Conservation (phyloP, 2,329 filamentous ascomycete species). For the Mycocentrospora acerina region DNA sequence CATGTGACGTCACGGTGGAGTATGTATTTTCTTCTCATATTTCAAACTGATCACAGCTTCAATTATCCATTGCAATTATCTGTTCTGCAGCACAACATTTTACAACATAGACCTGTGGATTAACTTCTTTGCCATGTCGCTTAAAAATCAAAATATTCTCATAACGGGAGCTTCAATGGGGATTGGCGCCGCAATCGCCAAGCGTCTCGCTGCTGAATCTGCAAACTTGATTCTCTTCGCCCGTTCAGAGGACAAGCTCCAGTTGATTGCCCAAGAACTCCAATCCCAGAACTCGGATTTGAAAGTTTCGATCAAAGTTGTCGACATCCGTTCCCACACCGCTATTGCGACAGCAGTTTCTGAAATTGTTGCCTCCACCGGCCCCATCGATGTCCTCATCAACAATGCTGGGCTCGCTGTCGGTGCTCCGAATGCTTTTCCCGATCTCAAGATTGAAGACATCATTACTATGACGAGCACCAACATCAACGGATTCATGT, state of each 20-base stretch:
- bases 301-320: slow-evolving; percentile 30
- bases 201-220: slow-evolving; percentile 40
- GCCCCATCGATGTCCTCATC: slow-evolving; percentile 48
- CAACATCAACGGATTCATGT: slow-evolving; percentile 54
- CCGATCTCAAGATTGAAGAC: slow-evolving; percentile 44
- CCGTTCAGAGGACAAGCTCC: slow-evolving; percentile 37
- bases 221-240: slow-evolving; percentile 49
- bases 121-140: too few relatives aligned
- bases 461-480: slow-evolving; percentile 51
- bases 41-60: too few relatives aligned
- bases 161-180: slow-evolving; percentile 50
- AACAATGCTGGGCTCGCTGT: slow-evolving; percentile 54
- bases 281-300: slow-evolving; percentile 8
- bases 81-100: too few relatives aligned
- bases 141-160: slow-evolving; percentile 24
- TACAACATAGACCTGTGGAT: too few relatives aligned
- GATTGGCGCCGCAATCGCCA: slow-evolving; percentile 50
- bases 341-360: slow-evolving; percentile 30
- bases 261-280: slow-evolving; percentile 18
- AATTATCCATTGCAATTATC: too few relatives aligned
- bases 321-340: slow-evolving; percentile 38
- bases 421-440: slow-evolving; percentile 48
- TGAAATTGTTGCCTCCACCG: slow-evolving; percentile 26
- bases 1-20: too few relatives aligned
- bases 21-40: too few relatives aligned